phyloP scores from a whole-genome alignment of 148 eudicot species.

The Vaccinium vitisidaea region DNA sequence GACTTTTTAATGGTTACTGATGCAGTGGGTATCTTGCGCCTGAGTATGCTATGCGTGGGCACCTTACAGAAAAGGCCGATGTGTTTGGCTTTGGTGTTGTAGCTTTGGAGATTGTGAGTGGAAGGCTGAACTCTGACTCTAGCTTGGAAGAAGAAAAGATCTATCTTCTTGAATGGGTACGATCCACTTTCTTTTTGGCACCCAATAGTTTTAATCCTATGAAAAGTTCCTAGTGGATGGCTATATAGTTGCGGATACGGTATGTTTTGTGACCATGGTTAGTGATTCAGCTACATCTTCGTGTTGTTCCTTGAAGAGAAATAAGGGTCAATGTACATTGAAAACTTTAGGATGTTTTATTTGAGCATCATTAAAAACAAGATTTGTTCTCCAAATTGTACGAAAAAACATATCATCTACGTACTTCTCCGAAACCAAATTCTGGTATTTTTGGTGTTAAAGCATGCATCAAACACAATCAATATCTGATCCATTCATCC shows the following conservation, averaged over 20 bases:
- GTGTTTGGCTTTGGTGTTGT: slow-evolving; percentile 88
- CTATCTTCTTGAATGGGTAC: slow-evolving; percentile 95
- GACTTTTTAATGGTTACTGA: slow-evolving; percentile 1
- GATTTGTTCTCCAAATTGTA: background rate
- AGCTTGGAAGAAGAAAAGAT: slow-evolving; percentile 48
- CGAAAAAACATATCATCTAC: background rate
- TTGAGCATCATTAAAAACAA: background rate
- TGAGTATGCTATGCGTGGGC: slow-evolving; percentile 93
- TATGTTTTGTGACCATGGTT: background rate
- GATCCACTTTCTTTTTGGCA: background rate
- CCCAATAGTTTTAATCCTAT: background rate
- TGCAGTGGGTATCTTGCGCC: slow-evolving; percentile 96
- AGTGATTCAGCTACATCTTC: background rate
- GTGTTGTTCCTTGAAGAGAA: background rate
- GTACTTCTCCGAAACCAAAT: background rate
- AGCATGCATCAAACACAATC: background rate
- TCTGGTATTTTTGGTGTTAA: background rate
- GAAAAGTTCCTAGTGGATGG: background rate
- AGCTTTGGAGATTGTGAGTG: slow-evolving; percentile 78
- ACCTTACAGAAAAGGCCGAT: slow-evolving; percentile 89
- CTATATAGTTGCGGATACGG: background rate
- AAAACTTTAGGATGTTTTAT: background rate
- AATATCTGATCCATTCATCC: background rate
- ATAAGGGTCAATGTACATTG: background rate
- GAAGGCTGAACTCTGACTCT: slow-evolving; percentile 64